Conservation (phyloP, 495 filamentous ascomycete species). For the Penicillium taxi region DNA sequence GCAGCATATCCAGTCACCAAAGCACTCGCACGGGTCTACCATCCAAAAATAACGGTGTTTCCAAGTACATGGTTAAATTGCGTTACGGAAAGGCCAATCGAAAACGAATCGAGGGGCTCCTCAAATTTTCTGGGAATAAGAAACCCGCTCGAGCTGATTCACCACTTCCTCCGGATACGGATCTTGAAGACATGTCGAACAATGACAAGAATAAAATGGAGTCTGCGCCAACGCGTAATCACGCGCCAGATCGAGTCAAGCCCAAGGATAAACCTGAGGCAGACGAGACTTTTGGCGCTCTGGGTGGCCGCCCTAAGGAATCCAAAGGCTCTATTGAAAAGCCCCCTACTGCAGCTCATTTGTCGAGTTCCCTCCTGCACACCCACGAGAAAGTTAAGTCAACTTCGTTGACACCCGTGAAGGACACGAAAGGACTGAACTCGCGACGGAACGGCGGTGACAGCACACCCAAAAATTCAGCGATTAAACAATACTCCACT, state of each 20-base stretch:
- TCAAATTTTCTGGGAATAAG: conserved; percentile 37
- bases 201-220: conserved; percentile 13
- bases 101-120: conserved; percentile 35
- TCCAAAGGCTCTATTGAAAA: conserved; percentile 20
- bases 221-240: background rate
- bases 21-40: conserved; percentile 1
- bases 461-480: conserved; percentile 20
- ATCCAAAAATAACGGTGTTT: conserved; percentile 8
- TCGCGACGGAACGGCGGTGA: conserved; percentile 24
- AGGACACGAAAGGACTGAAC: conserved; percentile 21
- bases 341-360: conserved; percentile 15
- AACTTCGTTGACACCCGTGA: conserved; percentile 21
- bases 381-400: conserved; percentile 24
- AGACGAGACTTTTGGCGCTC: conserved; percentile 9
- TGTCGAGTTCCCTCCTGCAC: conserved; percentile 3
- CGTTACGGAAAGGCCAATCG: conserved; percentile 37
- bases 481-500: conserved; percentile 19
- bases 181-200: conserved; percentile 15
- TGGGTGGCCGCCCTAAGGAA: conserved; percentile 15
- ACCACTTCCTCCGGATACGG: conserved; percentile 18
- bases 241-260: conserved; percentile 10
- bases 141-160: conserved; percentile 22
- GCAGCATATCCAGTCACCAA: conserved; percentile 7
- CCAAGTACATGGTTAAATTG: conserved; percentile 26
- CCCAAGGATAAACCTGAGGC: conserved; percentile 16